These are phyloP conservation scores for Didymella exigua DNA, from an alignment of 2,329 filamentous ascomycete genomes.

Conservation along the genomic window DNA sequence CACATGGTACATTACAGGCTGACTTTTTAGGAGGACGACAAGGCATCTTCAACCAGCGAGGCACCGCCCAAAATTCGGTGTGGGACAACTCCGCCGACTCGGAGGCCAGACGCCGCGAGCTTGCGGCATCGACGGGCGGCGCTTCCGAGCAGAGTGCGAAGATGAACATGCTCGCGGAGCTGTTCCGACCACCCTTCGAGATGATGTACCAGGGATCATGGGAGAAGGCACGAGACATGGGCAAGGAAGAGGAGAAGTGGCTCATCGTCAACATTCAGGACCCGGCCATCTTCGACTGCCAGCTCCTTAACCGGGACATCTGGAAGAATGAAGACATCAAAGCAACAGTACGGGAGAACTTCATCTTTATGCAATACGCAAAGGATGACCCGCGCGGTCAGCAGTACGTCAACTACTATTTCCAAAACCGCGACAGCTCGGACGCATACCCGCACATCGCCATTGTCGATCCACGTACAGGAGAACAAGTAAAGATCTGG, in stretches of 20 bases:
- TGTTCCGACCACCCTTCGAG: slow-evolving; percentile 91
- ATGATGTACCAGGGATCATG: slow-evolving; percentile 81
- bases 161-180: slow-evolving; percentile 79
- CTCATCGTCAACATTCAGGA: slow-evolving; percentile 95
- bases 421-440: slow-evolving; percentile 76
- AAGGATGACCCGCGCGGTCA: slow-evolving; percentile 80
- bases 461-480: slow-evolving; percentile 92
- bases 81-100: slow-evolving; percentile 61
- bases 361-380: slow-evolving; percentile 92
- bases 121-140: slow-evolving; percentile 68
- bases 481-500: slow-evolving; percentile 97
- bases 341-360: slow-evolving; percentile 86
- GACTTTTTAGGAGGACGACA: slow-evolving; percentile 49
- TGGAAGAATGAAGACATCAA: slow-evolving; percentile 87
- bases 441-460: slow-evolving; percentile 95
- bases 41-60: slow-evolving; percentile 74
- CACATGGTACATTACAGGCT: slow-evolving; percentile 12
- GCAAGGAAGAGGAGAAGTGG: slow-evolving; percentile 91
- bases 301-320: slow-evolving; percentile 89
- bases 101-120: slow-evolving; percentile 56
- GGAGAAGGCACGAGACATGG: slow-evolving; percentile 82
- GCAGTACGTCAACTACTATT: slow-evolving; percentile 91
- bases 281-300: slow-evolving; percentile 90
- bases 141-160: slow-evolving; percentile 71
- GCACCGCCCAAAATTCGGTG: slow-evolving; percentile 56